These are phyloP conservation scores for Globisporangium recalcitrans DNA, from an alignment of 352 stramenopile species.

Conservation along the genomic window DNA sequence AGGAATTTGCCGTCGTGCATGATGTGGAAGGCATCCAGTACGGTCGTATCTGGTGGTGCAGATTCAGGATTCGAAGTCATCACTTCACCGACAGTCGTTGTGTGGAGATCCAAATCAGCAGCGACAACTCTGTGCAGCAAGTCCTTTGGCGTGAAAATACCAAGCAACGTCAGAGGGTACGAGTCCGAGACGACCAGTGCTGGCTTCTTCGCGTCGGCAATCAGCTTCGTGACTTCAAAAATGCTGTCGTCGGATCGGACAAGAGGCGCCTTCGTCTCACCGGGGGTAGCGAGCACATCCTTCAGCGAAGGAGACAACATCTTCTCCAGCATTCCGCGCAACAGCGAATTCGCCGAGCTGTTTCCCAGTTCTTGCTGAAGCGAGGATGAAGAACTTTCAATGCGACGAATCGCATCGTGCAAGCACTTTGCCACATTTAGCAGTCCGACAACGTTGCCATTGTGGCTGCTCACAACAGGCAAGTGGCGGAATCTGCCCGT, in stretches of 20 bases:
- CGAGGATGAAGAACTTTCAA: slow-evolving; percentile 87
- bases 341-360: slow-evolving; percentile 45
- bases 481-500: slow-evolving; percentile 94
- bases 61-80: slow-evolving; percentile 97
- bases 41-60: slow-evolving; percentile 89
- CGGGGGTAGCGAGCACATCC: slow-evolving; percentile 59
- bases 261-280: slow-evolving; percentile 65
- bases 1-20: slow-evolving; percentile 98
- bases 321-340: slow-evolving; percentile 83
- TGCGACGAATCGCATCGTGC: slow-evolving; percentile 96
- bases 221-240: slow-evolving; percentile 65
- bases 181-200: slow-evolving; percentile 70
- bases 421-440: slow-evolving; percentile 98
- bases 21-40: slow-evolving; percentile 96
- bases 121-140: slow-evolving; percentile 94
- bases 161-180: slow-evolving; percentile 74
- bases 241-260: slow-evolving; percentile 70
- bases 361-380: slow-evolving; percentile 76
- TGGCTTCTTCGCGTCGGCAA: slow-evolving; percentile 73
- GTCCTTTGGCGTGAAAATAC: slow-evolving; percentile 98
- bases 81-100: slow-evolving; percentile 85
- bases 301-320: slow-evolving; percentile 81
- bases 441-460: slow-evolving; percentile 89
- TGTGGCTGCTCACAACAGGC: slow-evolving; percentile 87
- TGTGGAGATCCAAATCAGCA: slow-evolving; percentile 81